phyloP scores from a whole-genome alignment of 768 basidiomycete species.

The Asterophora parasitica region DNA sequence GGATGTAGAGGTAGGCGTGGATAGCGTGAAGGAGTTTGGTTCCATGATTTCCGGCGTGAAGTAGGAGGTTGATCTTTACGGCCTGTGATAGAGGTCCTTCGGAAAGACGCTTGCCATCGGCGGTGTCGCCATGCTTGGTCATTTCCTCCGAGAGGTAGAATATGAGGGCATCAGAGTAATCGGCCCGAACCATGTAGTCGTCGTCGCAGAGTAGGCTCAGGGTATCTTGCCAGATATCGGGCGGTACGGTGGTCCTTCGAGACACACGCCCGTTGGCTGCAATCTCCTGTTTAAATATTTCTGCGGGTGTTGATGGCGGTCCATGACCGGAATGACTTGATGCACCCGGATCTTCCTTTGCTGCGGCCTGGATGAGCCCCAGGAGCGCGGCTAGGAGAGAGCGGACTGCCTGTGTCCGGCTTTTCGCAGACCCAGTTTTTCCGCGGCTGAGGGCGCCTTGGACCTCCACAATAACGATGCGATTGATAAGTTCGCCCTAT shows the following conservation, averaged over 20 bases:
- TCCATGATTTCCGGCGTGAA: slow-evolving; percentile 55
- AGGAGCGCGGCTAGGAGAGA: slow-evolving; percentile 65
- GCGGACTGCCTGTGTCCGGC: slow-evolving; percentile 62
- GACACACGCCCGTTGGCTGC: slow-evolving; percentile 33
- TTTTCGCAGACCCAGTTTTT: slow-evolving; percentile 25
- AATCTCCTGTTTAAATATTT: slow-evolving; percentile 25
- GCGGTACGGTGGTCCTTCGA: slow-evolving; percentile 64
- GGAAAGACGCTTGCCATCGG: slow-evolving; percentile 42
- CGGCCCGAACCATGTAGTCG: slow-evolving; percentile 72
- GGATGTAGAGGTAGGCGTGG: slow-evolving; percentile 75
- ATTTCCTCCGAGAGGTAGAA: slow-evolving; percentile 78
- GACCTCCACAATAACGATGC: slow-evolving; percentile 66
- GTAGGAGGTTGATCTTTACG: slow-evolving; percentile 39
- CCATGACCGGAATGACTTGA: slow-evolving; percentile 7
- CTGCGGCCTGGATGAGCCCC: slow-evolving; percentile 64
- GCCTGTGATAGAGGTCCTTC: slow-evolving; percentile 47
- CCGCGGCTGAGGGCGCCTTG: slow-evolving; percentile 48
- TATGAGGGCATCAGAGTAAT: slow-evolving; percentile 69
- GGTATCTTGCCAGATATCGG: slow-evolving; percentile 90
- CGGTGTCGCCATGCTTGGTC: slow-evolving; percentile 54
- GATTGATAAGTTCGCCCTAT: slow-evolving; percentile 70
- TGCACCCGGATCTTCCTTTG: slow-evolving; percentile 32
- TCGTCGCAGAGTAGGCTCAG: slow-evolving; percentile 77
- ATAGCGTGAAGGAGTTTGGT: slow-evolving; percentile 74
- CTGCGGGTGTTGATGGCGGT: slow-evolving; percentile 17